Evolutionary conservation across 1,284 basidiomycete species (phyloP).

Genomic region (Rhodotorula sp.): DNA sequence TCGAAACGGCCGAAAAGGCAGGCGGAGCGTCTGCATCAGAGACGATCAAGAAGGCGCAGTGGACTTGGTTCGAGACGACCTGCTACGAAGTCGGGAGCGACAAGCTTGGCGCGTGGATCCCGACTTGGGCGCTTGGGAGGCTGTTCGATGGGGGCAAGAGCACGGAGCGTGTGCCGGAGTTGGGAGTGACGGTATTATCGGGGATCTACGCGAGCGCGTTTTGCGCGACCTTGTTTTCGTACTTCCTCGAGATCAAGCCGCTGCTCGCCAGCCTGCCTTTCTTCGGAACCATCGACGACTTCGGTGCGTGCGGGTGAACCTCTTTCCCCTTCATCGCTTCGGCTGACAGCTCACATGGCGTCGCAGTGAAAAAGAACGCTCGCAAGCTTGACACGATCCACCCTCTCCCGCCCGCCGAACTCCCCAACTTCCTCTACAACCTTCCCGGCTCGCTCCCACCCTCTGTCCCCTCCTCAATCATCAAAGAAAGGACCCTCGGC

Average conservation of each 20-base stretch:
- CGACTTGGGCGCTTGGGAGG: conserved; percentile 53
- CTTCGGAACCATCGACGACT: conserved; percentile 50
- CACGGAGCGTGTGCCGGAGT: conserved; percentile 51
- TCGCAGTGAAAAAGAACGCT: conserved; percentile 47
- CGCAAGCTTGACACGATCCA: conserved; percentile 51
- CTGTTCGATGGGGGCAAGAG: conserved; percentile 50
- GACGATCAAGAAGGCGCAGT: conserved; percentile 40
- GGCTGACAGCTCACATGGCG: too few relatives aligned
- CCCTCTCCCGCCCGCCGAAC: conserved; percentile 51
- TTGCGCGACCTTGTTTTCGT: conserved; percentile 53
- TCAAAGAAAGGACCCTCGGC: conserved; percentile 50
- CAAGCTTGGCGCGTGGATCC: conserved; percentile 55
- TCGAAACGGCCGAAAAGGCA: conserved; percentile 44
- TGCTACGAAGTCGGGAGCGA: conserved; percentile 54
- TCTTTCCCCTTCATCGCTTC: background rate
- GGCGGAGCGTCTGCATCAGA: conserved; percentile 22
- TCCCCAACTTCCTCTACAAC: conserved; percentile 54
- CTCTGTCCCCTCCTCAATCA: conserved; percentile 46
- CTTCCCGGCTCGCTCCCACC: conserved; percentile 41
- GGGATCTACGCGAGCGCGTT: conserved; percentile 55
- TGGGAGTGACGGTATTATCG: conserved; percentile 52
- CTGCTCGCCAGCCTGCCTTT: conserved; percentile 50
- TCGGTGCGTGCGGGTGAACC: conserved; percentile 30
- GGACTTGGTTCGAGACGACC: conserved; percentile 54
- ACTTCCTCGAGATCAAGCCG: conserved; percentile 53